Base-by-base conservation (phyloP, 2,329 filamentous ascomycete species). In the Aureobasidium namibiae region DNA sequence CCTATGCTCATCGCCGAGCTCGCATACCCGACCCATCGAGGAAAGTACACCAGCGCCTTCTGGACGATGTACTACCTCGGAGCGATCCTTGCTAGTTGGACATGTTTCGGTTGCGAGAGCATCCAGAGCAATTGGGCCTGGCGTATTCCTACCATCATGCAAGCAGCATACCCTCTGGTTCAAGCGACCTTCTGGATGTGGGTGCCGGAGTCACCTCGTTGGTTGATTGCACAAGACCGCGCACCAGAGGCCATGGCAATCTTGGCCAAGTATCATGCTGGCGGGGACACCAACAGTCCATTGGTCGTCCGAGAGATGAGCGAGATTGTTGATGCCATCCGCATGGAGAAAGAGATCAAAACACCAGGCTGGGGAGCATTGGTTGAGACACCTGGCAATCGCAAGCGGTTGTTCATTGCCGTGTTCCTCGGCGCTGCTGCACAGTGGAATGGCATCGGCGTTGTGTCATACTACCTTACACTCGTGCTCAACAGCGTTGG, bases 231-330 rank as follows among this genome's bases (percentile, higher is more conserved):
- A 66, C 84, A 85, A 71, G 84, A 86, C 65, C 79, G 80, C 29
- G 76, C 82, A 61, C 81, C 84, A 13, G 80, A 87, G 65, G 86
- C 85, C 4, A 75, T 86, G n/a, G 70, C 74, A 2, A 80, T 84
- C n/a, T 76, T 88, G 6, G 77, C 79, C 56, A 81, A 83, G 67
- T 82, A 84, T 68, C 85, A 88, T 66, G 82, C 78, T 21, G 82
- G 83, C 18, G 84, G 84, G 42, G 76, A 85, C 65, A 69, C 44
- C 24, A 13, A 80, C 67, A 24, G n/a, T 18, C 69, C 80, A 2
- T 81, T 82, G 1, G 86, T 88, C 11, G 80, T 85, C 65, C 85
- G 84, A 68, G 83, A 88, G 69, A 86, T 78, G 69, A 78, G 78
- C 50, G 84, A 88, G 73, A 88, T 88, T 71, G 80, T 80, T 66